These are phyloP conservation scores for Aureobasidium musti DNA, from an alignment of 2,329 filamentous ascomycete genomes.

Conservation along the genomic window DNA sequence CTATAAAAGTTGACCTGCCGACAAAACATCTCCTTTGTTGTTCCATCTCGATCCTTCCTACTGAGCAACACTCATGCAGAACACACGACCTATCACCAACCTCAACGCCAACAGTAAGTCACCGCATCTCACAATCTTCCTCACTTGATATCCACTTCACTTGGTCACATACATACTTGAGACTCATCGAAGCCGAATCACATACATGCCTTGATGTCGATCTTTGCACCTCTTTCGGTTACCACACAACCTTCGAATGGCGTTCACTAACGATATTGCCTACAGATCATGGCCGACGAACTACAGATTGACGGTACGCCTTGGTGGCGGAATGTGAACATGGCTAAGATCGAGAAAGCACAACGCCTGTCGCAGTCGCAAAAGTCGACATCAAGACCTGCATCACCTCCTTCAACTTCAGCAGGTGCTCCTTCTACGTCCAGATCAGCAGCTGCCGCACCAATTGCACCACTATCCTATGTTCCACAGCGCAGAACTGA, in stretches of 20 bases:
- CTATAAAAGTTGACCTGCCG: neutral
- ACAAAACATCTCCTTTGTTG: neutral
- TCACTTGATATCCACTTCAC: too few relatives aligned
- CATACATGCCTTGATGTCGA: too few relatives aligned
- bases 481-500: neutral
- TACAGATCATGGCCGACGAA: constrained; percentile 42
- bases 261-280: neutral
- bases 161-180: too few relatives aligned
- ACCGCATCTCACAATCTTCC: too few relatives aligned
- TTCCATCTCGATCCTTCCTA: neutral
- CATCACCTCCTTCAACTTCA: neutral
- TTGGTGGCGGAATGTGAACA: constrained; percentile 20
- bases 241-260: neutral
- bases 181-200: too few relatives aligned
- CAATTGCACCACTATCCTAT: neutral
- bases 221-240: neutral
- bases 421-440: neutral
- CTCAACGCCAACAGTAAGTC: neutral
- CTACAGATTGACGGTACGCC: neutral
- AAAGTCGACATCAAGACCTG: neutral
- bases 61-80: neutral
- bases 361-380: neutral
- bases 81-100: neutral
- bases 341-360: neutral
- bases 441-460: neutral